Evolutionary conservation across 2,329 filamentous ascomycete species (phyloP), one percentile per base, ranked within the genome.

Genomic region (Plenodomus lindquistii): DNA sequence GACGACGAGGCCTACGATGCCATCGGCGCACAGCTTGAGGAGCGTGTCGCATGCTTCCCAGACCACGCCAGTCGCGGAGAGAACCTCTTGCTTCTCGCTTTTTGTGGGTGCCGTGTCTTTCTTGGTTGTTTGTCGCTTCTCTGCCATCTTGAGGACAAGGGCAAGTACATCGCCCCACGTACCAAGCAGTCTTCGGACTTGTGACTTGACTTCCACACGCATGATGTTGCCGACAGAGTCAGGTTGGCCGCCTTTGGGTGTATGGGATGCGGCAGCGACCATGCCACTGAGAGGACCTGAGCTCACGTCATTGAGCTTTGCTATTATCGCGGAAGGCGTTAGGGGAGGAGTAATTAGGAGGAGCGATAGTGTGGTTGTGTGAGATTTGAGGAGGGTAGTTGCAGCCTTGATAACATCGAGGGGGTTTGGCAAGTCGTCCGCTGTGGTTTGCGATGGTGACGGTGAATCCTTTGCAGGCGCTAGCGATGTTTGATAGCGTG

Each of bases 271-370:
- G 0, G 85, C 83, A 0, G 87, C 86, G 0, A 86, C 85, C 38
- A 89, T 78, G 2, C 84, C 88, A 0, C 89, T 88, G 0, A 96
- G 78, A n/a, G 89, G 84, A 0, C 85, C 85, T 11, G 83, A 79
- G 18, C 86, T 80, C n/a, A 96, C 79, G 48, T 91, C 85, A 27
- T 83, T 80, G 4, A 97, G 75, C 13, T 95, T 84, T 19, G 81
- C 85, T 9, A 74, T 75, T 27, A 96, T 79, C 4, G 90, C 92
- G 1, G 86, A 85, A 0, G 89, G 85, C 0, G 91, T 94, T 59
- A 96, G 95, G 0, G 93, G 92, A 16, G 89, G 82, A 64, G 89
- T 96, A 64, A 95, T 88, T 1, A 94, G 83, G 11, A 97, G 81
- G 1, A 97, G 85, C 0, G 89, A 93, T 20, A 97, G 80, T 55